Evolutionary conservation across 805 yeast species (phyloP), one percentile per base, ranked within the genome.

Genomic region (Myxozyma vanderwaltii): DNA sequence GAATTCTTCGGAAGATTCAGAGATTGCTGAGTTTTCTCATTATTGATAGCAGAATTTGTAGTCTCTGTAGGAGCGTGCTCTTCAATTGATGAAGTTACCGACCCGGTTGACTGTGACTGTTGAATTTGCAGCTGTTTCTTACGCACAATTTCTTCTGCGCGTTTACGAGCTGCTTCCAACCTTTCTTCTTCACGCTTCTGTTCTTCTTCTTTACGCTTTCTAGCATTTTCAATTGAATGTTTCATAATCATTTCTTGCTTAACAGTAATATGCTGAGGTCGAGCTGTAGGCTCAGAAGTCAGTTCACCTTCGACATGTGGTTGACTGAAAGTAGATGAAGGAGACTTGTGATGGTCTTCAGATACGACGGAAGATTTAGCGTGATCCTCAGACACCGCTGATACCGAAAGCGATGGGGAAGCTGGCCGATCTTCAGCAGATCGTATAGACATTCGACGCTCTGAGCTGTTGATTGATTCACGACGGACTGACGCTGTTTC

Each of bases 161-260:
- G 60, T 49, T 62, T 68, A 48, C 63, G 64, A 6, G 70, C 70
- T 1, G 67, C 68, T 54, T 65, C 71, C 29, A 63, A 65, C 24
- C 69, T 62, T 39, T 69, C 74, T 29, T 65, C 61, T 53, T 72
- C 75, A 26, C 49, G 51, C 13, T 61, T 59, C 57, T 55, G 64
- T 51, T 72, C 75, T 47, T 72, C 74, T 46, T 72, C 75, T 54
- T 72, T 72, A 13, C 75, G 67, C 54, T 63, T 68, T n/a, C 70
- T 61, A 2, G 75, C 76, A 41, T 65, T 67, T 50, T 71, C 76
- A 8, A 71, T 61, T 4, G 73, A 68, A 24, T 61, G 61, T 24
- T 63, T 59, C 79, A 75, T 75, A 24, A 62, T 58, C 45, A 68
- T 70, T 50, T 71, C 68, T 63, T 75, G 78, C 54, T 68, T 68